phyloP scores from a whole-genome alignment of 225 moss, liverwort and hornwort species.

The Polytrichum formosum region DNA sequence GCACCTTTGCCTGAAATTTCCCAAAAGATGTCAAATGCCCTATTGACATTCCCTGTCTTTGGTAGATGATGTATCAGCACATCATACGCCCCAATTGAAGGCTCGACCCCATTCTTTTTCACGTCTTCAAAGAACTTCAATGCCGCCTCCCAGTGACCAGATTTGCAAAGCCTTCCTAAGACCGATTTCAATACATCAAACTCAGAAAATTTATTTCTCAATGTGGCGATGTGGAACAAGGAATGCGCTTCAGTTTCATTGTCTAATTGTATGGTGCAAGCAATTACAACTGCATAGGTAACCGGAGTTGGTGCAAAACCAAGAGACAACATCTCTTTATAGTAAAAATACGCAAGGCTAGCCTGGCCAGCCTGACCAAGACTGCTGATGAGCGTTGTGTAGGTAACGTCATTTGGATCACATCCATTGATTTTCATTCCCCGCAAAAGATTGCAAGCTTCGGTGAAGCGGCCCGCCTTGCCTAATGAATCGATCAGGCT shows the following conservation, averaged over 20 bases:
- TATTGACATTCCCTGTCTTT: constrained; percentile 21
- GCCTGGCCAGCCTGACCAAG: constrained; percentile 30
- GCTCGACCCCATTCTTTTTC: constrained; percentile 23
- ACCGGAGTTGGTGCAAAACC: constrained; percentile 34
- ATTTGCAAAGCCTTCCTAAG: constrained; percentile 46
- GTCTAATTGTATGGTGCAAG: constrained; percentile 24
- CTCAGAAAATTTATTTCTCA: constrained; percentile 23
- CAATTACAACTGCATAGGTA: constrained; percentile 35
- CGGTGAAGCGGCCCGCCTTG: constrained; percentile 41
- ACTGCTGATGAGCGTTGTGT: constrained; percentile 36
- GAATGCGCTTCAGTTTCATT: constrained; percentile 24
- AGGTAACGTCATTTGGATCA: constrained; percentile 40
- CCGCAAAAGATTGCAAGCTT: constrained; percentile 41
- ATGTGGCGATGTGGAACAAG: constrained; percentile 28
- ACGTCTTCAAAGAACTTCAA: constrained; percentile 44
- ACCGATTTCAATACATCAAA: constrained; percentile 56
- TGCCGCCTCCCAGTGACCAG: constrained; percentile 41
- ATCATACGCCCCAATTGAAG: constrained; percentile 47
- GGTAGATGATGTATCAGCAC: constrained; percentile 48
- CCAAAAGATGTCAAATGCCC: constrained; percentile 45
- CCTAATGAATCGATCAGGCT: constrained; percentile 41
- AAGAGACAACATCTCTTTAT: constrained; percentile 35
- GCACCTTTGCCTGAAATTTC: constrained; percentile 29
- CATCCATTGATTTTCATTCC: constrained; percentile 50
- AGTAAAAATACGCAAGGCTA: constrained; percentile 23